Conservation (phyloP, 179 eudicot species). For the Nepenthes alata region DNA sequence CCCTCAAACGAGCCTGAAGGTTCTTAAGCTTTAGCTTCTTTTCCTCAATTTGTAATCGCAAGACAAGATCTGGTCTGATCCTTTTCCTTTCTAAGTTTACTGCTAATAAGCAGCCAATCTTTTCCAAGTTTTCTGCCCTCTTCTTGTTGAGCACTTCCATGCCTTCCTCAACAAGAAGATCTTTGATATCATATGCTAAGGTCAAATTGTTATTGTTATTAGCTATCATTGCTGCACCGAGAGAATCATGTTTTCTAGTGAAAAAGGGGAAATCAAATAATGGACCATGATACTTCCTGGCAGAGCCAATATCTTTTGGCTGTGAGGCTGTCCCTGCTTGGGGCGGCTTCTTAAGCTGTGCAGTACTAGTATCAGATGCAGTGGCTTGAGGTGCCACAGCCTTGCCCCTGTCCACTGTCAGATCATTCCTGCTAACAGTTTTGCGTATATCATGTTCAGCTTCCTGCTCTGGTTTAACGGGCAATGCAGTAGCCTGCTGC, state of each 20-base stretch:
- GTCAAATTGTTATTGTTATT: conserved; percentile 53
- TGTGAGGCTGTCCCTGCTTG: conserved; percentile 35
- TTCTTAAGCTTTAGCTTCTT: conserved; percentile 73
- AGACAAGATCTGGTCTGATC: conserved; percentile 84
- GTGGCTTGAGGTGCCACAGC: conserved; percentile 36
- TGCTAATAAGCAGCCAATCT: conserved; percentile 68
- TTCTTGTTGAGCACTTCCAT: conserved; percentile 49
- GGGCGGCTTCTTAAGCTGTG: conserved; percentile 49
- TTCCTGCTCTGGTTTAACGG: conserved; percentile 56
- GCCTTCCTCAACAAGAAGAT: conserved; percentile 68
- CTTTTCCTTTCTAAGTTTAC: conserved; percentile 85
- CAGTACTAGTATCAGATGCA: conserved; percentile 49
- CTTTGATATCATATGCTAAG: conserved; percentile 80
- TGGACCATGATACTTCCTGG: conserved; percentile 89
- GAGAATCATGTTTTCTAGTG: conserved; percentile 67
- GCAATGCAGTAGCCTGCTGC: conserved; percentile 24
- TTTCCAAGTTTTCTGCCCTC: conserved; percentile 60
- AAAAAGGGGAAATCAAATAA: conserved; percentile 92
- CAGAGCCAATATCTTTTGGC: conserved; percentile 50
- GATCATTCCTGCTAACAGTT: conserved; percentile 31
- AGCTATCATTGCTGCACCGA: conserved; percentile 49
- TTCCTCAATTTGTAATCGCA: conserved; percentile 80
- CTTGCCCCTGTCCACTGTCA: conserved; percentile 53
- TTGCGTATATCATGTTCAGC: conserved; percentile 37
- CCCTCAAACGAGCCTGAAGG: conserved; percentile 74